Conservation (phyloP, 1,284 basidiomycete genomes). For the Sporisorium scitamineum region DNA sequence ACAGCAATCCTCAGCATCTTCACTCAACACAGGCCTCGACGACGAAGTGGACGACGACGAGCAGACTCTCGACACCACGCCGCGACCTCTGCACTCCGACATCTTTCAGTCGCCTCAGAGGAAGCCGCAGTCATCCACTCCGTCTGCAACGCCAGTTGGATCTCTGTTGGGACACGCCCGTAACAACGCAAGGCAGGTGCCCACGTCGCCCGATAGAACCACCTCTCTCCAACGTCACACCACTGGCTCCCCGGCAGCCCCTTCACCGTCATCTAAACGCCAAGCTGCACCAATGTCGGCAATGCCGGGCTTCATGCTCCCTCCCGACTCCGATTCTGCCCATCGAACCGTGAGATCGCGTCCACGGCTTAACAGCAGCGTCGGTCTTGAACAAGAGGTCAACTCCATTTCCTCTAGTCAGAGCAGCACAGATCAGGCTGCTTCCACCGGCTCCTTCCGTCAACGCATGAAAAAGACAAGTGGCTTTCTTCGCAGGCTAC, state of each 20-base stretch:
- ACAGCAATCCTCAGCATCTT: constrained; percentile 16
- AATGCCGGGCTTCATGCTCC: constrained; percentile 17
- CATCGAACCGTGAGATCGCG: constrained; percentile 12
- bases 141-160: not conserved
- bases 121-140: constrained; percentile 5
- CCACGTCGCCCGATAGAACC: constrained; percentile 41
- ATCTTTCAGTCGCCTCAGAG: constrained; percentile 18
- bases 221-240: constrained; percentile 34
- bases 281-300: constrained; percentile 18
- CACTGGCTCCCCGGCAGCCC: constrained; percentile 4
- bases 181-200: constrained; percentile 7
- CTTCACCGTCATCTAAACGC: constrained; percentile 5
- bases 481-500: constrained; percentile 57
- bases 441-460: constrained; percentile 39
- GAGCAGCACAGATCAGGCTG: constrained; percentile 1
- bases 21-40: constrained; percentile 11
- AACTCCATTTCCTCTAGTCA: constrained; percentile 2
- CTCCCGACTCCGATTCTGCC: constrained; percentile 1
- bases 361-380: constrained; percentile 23
- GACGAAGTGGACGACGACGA: constrained; percentile 21
- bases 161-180: constrained; percentile 4
- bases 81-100: constrained; percentile 20
- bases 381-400: constrained; percentile 49
- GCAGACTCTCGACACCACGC: constrained; percentile 16
- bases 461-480: constrained; percentile 65